phyloP scores from a whole-genome alignment of 129 eudicot species.

The Silybum marianum region DNA sequence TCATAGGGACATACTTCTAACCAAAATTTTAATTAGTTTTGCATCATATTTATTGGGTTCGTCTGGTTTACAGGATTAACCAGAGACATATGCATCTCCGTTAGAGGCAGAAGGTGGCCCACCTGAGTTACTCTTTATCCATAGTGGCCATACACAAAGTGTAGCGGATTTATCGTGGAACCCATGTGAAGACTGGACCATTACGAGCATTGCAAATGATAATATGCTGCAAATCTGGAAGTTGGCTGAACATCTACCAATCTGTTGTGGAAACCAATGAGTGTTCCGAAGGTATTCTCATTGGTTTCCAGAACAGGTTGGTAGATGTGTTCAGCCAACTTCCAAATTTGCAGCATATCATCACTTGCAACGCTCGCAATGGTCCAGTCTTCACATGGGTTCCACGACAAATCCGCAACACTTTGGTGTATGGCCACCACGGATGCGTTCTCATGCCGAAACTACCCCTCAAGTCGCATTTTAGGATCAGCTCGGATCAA shows the following conservation, averaged over 20 bases:
- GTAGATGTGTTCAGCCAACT: constrained; percentile 66
- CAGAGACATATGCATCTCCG: constrained; percentile 55
- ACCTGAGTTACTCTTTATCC: constrained; percentile 83
- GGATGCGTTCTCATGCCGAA: constrained; percentile 15
- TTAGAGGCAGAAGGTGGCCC: constrained; percentile 88
- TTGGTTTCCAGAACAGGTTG: too few relatives aligned
- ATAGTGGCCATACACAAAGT: constrained; percentile 78
- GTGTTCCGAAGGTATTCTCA: too few relatives aligned
- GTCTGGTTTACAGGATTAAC: constrained; percentile 47
- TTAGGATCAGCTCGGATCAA: too few relatives aligned
- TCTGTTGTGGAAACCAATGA: too few relatives aligned
- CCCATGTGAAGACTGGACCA: constrained; percentile 79
- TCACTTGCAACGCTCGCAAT: constrained; percentile 85
- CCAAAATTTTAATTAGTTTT: too few relatives aligned
- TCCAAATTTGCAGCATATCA: constrained; percentile 86
- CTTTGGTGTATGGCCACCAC: constrained; percentile 79
- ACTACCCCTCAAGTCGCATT: too few relatives aligned
- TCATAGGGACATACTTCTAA: too few relatives aligned
- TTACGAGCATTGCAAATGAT: constrained; percentile 83
- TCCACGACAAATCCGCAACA: constrained; percentile 86
- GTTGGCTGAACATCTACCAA: constrained; percentile 67
- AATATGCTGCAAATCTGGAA: constrained; percentile 86
- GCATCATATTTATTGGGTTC: too few relatives aligned
- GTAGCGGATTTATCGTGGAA: constrained; percentile 82
- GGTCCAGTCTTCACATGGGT: constrained; percentile 81